These are phyloP conservation scores for Zymoseptoria brevis DNA, from an alignment of 2,329 filamentous ascomycete species.

Conservation along the genomic window DNA sequence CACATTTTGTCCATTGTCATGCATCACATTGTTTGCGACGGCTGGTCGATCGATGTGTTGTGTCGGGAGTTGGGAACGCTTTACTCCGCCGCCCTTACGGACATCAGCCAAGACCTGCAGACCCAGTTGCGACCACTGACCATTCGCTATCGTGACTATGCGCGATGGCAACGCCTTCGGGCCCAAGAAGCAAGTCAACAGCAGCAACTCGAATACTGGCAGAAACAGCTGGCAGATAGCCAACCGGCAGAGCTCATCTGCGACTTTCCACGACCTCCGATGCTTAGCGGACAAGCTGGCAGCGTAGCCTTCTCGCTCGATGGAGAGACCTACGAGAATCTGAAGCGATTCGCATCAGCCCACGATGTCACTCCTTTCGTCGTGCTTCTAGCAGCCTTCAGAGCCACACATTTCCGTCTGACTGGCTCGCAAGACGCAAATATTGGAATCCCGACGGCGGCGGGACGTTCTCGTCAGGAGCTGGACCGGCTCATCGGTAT, in stretches of 20 bases:
- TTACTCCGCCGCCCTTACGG: conserved; percentile 1
- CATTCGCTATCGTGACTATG: conserved; percentile 5
- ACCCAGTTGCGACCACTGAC: conserved; percentile 1
- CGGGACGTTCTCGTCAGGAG: conserved; percentile 1
- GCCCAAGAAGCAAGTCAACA: conserved; percentile 1
- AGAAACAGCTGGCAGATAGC: conserved; percentile 1
- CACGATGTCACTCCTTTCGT: conserved; percentile 3
- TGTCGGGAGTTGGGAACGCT: neutral
- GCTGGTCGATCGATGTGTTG: conserved; percentile 4
- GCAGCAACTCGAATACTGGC: conserved; percentile 5
- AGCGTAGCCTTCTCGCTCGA: neutral
- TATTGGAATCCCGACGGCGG: conserved; percentile 3
- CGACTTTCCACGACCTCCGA: conserved; percentile 1
- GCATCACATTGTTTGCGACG: conserved; percentile 7
- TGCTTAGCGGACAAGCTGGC: conserved; percentile 1
- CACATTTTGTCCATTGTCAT: conserved; percentile 7
- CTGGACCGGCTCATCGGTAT: conserved; percentile 3
- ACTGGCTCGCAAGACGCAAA: conserved; percentile 3
- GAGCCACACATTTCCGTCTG: conserved; percentile 3
- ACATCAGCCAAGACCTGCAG: neutral
- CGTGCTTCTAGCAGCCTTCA: conserved; percentile 3
- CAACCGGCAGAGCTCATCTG: conserved; percentile 2
- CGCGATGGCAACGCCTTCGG: neutral
- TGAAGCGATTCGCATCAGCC: neutral
- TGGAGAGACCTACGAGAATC: neutral